phyloP scores from a whole-genome alignment of 31 red algal species.

The Porphyra umbilicalis region DNA sequence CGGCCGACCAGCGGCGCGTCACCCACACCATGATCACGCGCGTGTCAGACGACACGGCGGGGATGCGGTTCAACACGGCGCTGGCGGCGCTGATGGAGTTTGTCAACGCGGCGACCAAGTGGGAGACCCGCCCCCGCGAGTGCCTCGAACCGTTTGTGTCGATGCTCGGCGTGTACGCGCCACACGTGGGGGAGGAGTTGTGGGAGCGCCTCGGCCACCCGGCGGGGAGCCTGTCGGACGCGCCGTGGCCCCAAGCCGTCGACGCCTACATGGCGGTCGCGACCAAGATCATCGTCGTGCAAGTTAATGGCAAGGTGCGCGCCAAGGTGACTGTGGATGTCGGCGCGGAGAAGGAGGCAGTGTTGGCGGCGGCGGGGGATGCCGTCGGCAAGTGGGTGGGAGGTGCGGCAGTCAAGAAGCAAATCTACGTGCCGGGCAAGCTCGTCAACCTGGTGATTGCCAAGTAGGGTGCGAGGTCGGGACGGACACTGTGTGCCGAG shows the following conservation, averaged over 20 bases:
- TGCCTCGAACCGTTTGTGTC: slow-evolving; percentile 60
- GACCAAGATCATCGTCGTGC: slow-evolving; percentile 59
- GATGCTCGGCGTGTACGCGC: slow-evolving; percentile 78
- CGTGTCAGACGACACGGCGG: slow-evolving; percentile 80
- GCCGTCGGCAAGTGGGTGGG: slow-evolving; percentile 41
- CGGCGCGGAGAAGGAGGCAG: slow-evolving; percentile 50
- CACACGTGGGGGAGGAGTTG: slow-evolving; percentile 92
- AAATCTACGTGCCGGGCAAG: slow-evolving; percentile 90
- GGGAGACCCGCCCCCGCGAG: slow-evolving; percentile 38
- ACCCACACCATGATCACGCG: slow-evolving; percentile 74
- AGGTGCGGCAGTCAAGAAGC: slow-evolving; percentile 48
- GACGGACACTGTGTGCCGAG: too few relatives aligned
- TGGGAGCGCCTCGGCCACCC: slow-evolving; percentile 71
- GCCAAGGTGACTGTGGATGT: slow-evolving; percentile 40
- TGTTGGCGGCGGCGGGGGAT: slow-evolving; percentile 50
- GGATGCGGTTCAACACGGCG: slow-evolving; percentile 93
- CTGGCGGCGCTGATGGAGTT: slow-evolving; percentile 96
- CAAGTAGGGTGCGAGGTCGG: slow-evolving; percentile 5
- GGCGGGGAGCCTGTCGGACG: slow-evolving; percentile 25
- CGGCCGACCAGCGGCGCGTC: slow-evolving; percentile 46
- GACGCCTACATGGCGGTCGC: slow-evolving; percentile 59
- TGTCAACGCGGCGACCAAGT: slow-evolving; percentile 82
- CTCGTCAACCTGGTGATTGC: slow-evolving; percentile 86
- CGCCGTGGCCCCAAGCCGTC: slow-evolving; percentile 67
- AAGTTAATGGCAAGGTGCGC: slow-evolving; percentile 95